phyloP scores from a whole-genome alignment of 2,329 filamentous ascomycete species.

The Periglandula ipomoeae region DNA sequence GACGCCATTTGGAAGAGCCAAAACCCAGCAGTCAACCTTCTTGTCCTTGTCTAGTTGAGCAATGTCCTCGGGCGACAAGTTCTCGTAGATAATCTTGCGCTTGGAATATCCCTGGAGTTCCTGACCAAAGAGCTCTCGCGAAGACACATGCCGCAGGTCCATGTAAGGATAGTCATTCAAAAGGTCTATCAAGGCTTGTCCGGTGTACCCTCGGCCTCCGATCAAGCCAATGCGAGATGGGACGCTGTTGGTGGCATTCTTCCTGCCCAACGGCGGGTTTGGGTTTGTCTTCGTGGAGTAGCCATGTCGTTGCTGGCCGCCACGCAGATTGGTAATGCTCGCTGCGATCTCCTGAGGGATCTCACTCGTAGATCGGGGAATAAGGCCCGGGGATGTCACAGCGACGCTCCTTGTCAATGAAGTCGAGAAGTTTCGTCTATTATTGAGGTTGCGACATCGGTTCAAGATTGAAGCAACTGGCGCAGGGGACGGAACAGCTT shows the following conservation, averaged over 20 bases:
- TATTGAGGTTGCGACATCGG: neutral
- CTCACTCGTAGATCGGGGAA: neutral
- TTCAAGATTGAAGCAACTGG: neutral
- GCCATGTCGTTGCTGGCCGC: neutral
- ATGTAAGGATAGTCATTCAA: slow-evolving; percentile 83
- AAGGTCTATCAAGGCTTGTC: slow-evolving; percentile 65
- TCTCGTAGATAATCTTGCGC: slow-evolving; percentile 86
- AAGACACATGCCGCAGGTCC: slow-evolving; percentile 86
- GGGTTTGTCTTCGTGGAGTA: slow-evolving; percentile 3
- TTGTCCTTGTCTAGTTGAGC: slow-evolving; percentile 72
- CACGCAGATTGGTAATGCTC: too few species aligned
- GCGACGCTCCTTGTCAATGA: too few species aligned
- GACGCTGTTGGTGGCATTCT: slow-evolving; percentile 73
- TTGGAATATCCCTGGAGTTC: slow-evolving; percentile 85
- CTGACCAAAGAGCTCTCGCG: slow-evolving; percentile 81
- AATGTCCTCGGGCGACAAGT: slow-evolving; percentile 78
- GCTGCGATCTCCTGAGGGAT: neutral
- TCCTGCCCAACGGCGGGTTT: slow-evolving; percentile 69
- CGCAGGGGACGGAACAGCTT: neutral
- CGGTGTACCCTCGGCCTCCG: slow-evolving; percentile 63
- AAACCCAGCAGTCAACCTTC: slow-evolving; percentile 97
- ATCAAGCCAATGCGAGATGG: slow-evolving; percentile 79
- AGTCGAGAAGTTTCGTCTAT: neutral
- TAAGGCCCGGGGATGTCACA: too few species aligned
- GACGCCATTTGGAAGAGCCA: slow-evolving; percentile 92